These are phyloP conservation scores for Lyophyllum atratum DNA, from an alignment of 768 basidiomycete genomes.

Conservation along the genomic window DNA sequence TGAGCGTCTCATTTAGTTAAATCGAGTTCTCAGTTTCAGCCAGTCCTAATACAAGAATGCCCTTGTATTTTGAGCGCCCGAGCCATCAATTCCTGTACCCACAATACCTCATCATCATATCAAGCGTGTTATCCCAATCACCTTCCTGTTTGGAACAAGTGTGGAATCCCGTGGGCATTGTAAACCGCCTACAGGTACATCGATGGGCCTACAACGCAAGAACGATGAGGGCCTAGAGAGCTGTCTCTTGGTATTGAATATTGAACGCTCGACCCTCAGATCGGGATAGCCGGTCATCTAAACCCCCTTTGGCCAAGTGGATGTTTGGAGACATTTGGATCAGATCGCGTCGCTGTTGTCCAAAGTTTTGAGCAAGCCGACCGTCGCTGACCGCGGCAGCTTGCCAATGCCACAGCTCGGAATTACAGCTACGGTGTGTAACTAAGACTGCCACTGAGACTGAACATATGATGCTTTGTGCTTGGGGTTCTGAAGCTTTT, in stretches of 20 bases:
- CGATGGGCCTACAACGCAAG: constrained; percentile 3
- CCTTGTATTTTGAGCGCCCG: constrained; percentile 9
- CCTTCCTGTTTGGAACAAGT: not conserved
- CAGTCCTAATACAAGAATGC: not conserved
- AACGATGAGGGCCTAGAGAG: not conserved
- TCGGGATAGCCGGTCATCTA: constrained; percentile 1
- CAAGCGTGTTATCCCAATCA: not conserved
- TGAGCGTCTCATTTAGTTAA: not conserved
- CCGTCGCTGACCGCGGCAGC: not conserved
- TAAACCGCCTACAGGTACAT: constrained; percentile 4
- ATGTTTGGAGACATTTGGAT: constrained; percentile 5
- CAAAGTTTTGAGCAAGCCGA: not conserved
- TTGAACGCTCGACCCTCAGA: not conserved
- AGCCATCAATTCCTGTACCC: not conserved
- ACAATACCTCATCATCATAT: not conserved
- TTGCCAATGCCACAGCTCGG: not conserved
- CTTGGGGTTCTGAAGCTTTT: not conserved
- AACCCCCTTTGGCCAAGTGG: constrained; percentile 10
- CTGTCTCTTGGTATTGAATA: constrained; percentile 1
- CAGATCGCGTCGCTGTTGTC: constrained; percentile 5
- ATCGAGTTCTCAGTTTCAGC: too few species aligned
- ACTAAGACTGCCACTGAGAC: not conserved
- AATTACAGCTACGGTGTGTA: constrained; percentile 4
- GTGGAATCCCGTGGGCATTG: not conserved
- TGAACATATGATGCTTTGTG: not conserved